A percentile compares a stretch with the other conserved stretches of the same genome.
These are phyloP conservation scores for Diplotaxis tenuifolia DNA, from an alignment of 345 rosid genomes.

Conservation along the genomic window DNA sequence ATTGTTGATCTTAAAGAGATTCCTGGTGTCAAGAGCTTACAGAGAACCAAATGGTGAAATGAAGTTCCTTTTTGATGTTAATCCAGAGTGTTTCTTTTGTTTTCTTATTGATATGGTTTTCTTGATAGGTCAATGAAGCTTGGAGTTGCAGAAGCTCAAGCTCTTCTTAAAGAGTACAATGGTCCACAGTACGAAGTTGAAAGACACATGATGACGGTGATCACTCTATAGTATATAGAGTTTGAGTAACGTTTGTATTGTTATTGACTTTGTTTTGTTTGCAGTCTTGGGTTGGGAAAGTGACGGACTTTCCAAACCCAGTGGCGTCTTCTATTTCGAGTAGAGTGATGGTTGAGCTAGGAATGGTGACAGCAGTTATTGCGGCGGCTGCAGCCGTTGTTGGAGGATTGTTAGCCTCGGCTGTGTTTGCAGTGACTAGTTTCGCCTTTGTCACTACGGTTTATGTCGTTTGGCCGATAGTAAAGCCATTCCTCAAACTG, in stretches of 20 bases:
- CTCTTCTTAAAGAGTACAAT: constrained; percentile 57
- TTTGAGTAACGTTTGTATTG: constrained; percentile 1
- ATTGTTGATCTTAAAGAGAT: constrained; percentile 79
- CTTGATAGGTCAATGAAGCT: constrained; percentile 76
- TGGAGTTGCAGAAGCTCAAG: constrained; percentile 53
- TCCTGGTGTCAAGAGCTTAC: constrained; percentile 80
- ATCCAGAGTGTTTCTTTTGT: background rate
- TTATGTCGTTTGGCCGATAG: constrained; percentile 85
- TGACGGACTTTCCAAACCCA: constrained; percentile 75
- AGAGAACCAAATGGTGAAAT: constrained; percentile 79
- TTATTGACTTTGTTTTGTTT: constrained; percentile 25
- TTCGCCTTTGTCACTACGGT: constrained; percentile 60
- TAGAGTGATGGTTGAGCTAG: constrained; percentile 93
- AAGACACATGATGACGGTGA: constrained; percentile 70
- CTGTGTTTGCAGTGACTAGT: constrained; percentile 83
- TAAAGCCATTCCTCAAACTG: constrained; percentile 65
- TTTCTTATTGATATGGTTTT: constrained; percentile 23
- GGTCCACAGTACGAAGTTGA: constrained; percentile 76
- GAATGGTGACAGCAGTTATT: constrained; percentile 83
- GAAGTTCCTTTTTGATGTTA: constrained; percentile 11
- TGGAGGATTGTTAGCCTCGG: constrained; percentile 89
- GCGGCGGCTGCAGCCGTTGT: constrained; percentile 79
- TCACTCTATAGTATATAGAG: constrained; percentile 19
- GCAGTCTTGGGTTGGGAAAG: constrained; percentile 79
- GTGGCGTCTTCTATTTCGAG: constrained; percentile 92